These are phyloP conservation scores for Fusarium tupiense DNA, from an alignment of 2,329 filamentous ascomycete species.

Conservation along the genomic window DNA sequence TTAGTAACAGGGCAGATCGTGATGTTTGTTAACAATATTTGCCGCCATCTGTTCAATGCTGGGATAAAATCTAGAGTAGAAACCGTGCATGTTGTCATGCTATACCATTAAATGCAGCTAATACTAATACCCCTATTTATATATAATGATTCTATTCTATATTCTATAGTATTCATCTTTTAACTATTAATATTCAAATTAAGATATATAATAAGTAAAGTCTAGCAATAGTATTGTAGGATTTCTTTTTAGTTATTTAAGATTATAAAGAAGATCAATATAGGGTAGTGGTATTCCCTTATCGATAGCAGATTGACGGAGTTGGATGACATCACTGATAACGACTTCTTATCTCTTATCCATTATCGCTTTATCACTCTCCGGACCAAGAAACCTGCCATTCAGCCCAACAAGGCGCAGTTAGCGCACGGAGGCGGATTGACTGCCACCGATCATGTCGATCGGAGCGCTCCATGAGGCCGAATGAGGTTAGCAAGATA, in stretches of 20 bases:
- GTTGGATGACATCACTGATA: background rate
- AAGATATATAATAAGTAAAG: too few relatives aligned
- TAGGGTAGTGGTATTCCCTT: background rate
- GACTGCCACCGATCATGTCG: background rate
- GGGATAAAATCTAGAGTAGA: too few relatives aligned
- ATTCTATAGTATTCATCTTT: too few relatives aligned
- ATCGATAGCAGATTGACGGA: background rate
- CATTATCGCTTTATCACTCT: background rate
- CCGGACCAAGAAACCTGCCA: background rate
- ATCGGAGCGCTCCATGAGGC: background rate
- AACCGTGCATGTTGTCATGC: too few relatives aligned
- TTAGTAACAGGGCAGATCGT: accelerated
- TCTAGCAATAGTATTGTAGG: background rate
- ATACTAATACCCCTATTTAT: accelerated
- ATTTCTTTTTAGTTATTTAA: background rate
- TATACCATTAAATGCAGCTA: too few relatives aligned
- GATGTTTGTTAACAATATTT: accelerated
- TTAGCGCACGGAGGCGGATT: background rate
- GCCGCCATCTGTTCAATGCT: too few relatives aligned
- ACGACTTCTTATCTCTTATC: background rate
- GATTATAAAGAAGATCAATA: background rate
- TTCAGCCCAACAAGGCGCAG: constrained; percentile 7
- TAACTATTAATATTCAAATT: too few relatives aligned
- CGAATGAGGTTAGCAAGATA: background rate
- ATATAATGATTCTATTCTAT: too few relatives aligned